A percentile compares a stretch with the other conserved stretches of the same genome.
phyloP scores from a whole-genome alignment of 164 flowering plant species.

The Vitis amurensis region DNA sequence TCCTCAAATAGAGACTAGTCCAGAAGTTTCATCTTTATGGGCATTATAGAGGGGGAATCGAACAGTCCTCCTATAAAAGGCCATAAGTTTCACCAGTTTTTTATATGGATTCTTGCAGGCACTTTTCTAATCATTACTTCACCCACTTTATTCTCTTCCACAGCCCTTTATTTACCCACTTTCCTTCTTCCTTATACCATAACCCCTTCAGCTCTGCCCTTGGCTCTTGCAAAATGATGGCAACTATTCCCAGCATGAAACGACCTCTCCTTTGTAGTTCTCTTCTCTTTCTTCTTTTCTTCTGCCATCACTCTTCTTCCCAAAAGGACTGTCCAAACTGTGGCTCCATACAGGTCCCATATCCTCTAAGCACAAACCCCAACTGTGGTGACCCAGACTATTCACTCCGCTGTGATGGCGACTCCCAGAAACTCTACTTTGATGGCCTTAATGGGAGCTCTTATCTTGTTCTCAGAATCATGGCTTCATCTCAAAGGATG shows the following conservation, averaged over 20 bases:
- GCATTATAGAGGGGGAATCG: constrained; percentile 26
- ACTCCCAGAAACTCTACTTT: constrained; percentile 46
- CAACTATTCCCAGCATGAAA: constrained; percentile 1
- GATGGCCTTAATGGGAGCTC: constrained; percentile 58
- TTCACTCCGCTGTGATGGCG: constrained; percentile 47
- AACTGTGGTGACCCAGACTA: constrained; percentile 54
- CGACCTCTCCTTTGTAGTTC: constrained; percentile 4
- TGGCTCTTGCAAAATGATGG: constrained; percentile 23
- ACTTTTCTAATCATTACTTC: constrained; percentile 16
- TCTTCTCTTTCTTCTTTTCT: constrained; percentile 22
- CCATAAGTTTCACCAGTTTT: constrained; percentile 17
- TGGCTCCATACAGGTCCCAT: constrained; percentile 59
- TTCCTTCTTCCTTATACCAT: constrained; percentile 18
- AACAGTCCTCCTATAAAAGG: constrained; percentile 19
- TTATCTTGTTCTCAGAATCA: constrained; percentile 44
- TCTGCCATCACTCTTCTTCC: constrained; percentile 24
- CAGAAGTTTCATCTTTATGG: constrained; percentile 14
- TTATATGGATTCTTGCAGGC: constrained; percentile 25
- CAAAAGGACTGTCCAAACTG: constrained; percentile 55
- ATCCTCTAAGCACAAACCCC: constrained; percentile 60
- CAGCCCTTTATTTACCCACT: constrained; percentile 23
- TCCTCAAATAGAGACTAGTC: constrained; percentile 9
- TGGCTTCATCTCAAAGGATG: constrained; percentile 39
- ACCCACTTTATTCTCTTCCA: constrained; percentile 40
- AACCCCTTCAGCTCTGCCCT: constrained; percentile 15